Evolutionary conservation across 495 filamentous ascomycete genomes (phyloP), one percentile per base, ranked within the genome.

Genomic region (Tetracladium marchalianum): DNA sequence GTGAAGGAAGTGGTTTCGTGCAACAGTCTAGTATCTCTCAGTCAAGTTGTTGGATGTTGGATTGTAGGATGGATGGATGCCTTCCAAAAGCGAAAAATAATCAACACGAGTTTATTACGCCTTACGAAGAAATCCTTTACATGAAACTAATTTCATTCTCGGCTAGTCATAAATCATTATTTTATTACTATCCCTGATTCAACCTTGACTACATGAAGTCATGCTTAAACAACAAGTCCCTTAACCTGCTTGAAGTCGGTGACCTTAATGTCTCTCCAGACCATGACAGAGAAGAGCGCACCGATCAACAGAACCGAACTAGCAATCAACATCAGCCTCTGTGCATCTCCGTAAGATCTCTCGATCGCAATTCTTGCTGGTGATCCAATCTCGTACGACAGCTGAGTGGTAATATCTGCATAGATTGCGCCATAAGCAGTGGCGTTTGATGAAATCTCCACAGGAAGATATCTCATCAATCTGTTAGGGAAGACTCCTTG

Each of bases 361-460:
- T 81, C 75, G 50, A 86, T 82, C 8, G 80, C 82, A 19, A 63
- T 60, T 19, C 81, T 64, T 35, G 69, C 72, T 0, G 71, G 68
- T 4, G 66, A 73, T 5, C 82, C 82, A 52, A 76, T 63, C 6
- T 73, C 67, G 55, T 79, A 85, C 11, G 64, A 67, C 6, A 77
- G 59, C 13, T 80, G 80, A 10, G 68, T 68, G 10, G 66, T 73
- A n/a, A 83, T 56, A 50, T 73, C 75, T 17, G 74, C 79, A 48
- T 79, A 84, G 17, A 85, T 79, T 7, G 22, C 22, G 3, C 7
- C 3, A 7, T 27, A 27, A 4, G 31, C 61, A 12, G 12, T 11
- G 27, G 42, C 22, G 38, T 58, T 54, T 7, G 50, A 24, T 0
- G 49, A 51, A 5, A 66, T 64, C 36, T 70, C 65, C 0, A 75